Evolutionary conservation across 208 protist genomes (phyloP).

Genomic region (Entamoeba invadens): DNA sequence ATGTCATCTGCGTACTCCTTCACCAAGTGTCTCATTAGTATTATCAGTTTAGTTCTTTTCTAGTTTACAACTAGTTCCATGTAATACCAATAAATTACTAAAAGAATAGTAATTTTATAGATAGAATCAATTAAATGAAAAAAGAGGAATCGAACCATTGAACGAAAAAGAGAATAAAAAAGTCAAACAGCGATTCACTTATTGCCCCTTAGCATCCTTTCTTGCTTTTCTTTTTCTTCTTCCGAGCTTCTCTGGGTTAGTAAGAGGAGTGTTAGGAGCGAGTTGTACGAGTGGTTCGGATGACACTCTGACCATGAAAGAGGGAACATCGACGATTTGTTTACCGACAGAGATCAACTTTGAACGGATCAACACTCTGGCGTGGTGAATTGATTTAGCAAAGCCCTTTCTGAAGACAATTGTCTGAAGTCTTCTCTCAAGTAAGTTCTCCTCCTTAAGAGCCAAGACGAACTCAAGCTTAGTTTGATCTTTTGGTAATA

Average conservation of each 20-base stretch:
- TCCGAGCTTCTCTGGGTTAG: not conserved
- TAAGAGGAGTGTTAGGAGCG: not conserved
- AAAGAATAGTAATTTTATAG: no score
- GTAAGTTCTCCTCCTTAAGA: no score
- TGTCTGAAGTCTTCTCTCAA: slow-evolving; percentile 98
- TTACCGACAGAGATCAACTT: slow-evolving; percentile 97
- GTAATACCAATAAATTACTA: no score
- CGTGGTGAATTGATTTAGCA: slow-evolving; percentile 98
- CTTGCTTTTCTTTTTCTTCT: not conserved
- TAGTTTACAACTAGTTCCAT: no score
- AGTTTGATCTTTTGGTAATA: slow-evolving; percentile 89
- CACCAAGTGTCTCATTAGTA: no score
- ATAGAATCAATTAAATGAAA: no score
- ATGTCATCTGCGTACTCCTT: no score
- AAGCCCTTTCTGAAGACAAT: slow-evolving; percentile 87
- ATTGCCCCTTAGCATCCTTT: not conserved
- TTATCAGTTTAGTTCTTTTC: no score
- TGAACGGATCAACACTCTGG: slow-evolving; percentile 89
- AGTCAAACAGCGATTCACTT: not conserved
- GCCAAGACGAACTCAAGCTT: slow-evolving; percentile 99
- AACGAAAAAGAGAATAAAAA: not conserved
- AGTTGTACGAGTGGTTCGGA: slow-evolving; percentile 47
- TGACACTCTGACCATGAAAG: slow-evolving; percentile 91
- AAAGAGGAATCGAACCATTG: no score
- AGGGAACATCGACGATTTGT: slow-evolving; percentile 96